Percentiles rank a stretch among this genome's conserved stretches.
Evolutionary conservation across 192 early-diverging fungal genomes (phyloP).

Genomic region (Physocladia obscura): DNA sequence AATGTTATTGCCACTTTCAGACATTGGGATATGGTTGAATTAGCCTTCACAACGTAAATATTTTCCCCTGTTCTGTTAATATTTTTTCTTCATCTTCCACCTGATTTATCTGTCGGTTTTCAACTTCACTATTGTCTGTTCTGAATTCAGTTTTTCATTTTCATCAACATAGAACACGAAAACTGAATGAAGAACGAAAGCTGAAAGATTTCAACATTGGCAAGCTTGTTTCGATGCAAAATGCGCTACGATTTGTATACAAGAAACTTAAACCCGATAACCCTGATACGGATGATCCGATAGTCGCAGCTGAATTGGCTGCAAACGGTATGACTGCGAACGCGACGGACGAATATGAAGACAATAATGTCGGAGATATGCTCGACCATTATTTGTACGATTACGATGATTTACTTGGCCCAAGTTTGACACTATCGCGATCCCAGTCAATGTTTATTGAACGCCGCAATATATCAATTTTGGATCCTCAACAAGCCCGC

Average conservation of each 20-base stretch:
- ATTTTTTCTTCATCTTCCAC: not conserved
- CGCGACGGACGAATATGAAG: not conserved
- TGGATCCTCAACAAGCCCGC: not conserved
- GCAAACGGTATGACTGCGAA: not conserved
- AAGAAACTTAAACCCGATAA: not conserved
- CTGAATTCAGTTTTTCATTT: no score
- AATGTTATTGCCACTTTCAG: not conserved
- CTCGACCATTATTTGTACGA: not conserved
- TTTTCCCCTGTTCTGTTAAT: not conserved
- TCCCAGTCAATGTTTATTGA: not conserved
- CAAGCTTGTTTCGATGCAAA: constrained; percentile 9
- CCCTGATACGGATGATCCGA: not conserved
- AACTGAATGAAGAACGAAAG: constrained; percentile 21
- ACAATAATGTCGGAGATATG: not conserved
- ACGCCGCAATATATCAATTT: not conserved
- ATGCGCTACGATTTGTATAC: constrained; percentile 15
- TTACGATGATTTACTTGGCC: not conserved
- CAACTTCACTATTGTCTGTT: no score
- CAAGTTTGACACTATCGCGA: not conserved
- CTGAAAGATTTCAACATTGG: constrained; percentile 12
- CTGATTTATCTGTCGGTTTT: no score
- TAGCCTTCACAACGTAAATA: constrained; percentile 24
- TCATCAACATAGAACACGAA: constrained; percentile 5
- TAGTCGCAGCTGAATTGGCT: no score
- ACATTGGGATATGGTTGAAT: not conserved